These are phyloP conservation scores for Hygrocybe punicea DNA, from an alignment of 768 basidiomycete genomes.

Conservation along the genomic window DNA sequence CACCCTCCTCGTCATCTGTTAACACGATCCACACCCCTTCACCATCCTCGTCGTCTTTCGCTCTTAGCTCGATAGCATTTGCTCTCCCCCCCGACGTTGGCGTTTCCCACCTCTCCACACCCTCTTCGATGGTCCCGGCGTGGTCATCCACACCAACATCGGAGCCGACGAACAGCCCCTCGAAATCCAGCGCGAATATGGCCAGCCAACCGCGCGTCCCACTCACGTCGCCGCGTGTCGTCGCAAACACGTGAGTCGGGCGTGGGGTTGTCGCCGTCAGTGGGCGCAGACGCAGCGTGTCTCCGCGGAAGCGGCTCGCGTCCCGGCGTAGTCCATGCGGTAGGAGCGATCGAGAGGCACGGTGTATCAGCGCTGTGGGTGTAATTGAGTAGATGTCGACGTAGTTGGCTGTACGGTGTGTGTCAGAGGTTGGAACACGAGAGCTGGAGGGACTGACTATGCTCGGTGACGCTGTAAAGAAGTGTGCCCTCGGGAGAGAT, in stretches of 20 bases:
- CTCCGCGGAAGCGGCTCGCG: slow-evolving; percentile 37
- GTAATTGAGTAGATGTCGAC: slow-evolving; percentile 44
- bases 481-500: slow-evolving; percentile 50
- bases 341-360: slow-evolving; percentile 24
- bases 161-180: slow-evolving; percentile 32
- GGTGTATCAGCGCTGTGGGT: slow-evolving; percentile 1
- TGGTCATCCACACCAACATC: slow-evolving; percentile 17
- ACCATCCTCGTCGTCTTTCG: slow-evolving; percentile 23
- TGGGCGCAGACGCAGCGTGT: slow-evolving; percentile 45
- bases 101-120: slow-evolving; percentile 29
- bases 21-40: slow-evolving; percentile 24
- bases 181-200: slow-evolving; percentile 30
- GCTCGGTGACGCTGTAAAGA: slow-evolving; percentile 52
- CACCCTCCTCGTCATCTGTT: slow-evolving; percentile 45
- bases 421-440: not conserved
- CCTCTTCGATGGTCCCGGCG: not conserved
- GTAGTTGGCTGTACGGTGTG: slow-evolving; percentile 38
- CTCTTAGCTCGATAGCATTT: slow-evolving; percentile 45
- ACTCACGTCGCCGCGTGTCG: slow-evolving; percentile 2
- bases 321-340: slow-evolving; percentile 11
- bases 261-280: slow-evolving; percentile 34
- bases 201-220: slow-evolving; percentile 46
- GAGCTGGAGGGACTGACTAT: slow-evolving; percentile 34
- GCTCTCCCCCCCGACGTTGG: slow-evolving; percentile 51
- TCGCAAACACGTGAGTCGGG: slow-evolving; percentile 32